phyloP scores from a whole-genome alignment of 2,329 filamentous ascomycete genomes.

The Colletotrichum falcatum region DNA sequence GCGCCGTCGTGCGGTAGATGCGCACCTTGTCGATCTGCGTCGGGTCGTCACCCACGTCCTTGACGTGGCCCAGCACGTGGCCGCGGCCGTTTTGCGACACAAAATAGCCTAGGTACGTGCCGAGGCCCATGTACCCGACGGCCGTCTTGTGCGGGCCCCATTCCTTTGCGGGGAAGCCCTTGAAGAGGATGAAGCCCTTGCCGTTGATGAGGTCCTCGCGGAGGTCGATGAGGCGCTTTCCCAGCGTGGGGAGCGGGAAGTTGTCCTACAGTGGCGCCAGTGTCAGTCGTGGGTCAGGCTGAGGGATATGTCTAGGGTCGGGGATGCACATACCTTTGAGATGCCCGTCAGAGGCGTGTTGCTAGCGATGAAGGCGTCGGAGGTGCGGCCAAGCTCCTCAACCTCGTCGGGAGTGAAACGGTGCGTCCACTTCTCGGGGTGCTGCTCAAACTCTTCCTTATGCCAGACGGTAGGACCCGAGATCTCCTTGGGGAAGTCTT shows the following conservation, averaged over 20 bases:
- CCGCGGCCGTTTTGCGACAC: slow-evolving; percentile 87
- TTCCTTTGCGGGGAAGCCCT: slow-evolving; percentile 79
- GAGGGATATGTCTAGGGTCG: not conserved
- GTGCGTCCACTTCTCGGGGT: slow-evolving; percentile 80
- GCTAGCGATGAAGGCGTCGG: slow-evolving; percentile 76
- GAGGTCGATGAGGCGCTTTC: slow-evolving; percentile 50
- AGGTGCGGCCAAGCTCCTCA: slow-evolving; percentile 72
- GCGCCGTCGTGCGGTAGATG: slow-evolving; percentile 89
- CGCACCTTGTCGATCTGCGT: slow-evolving; percentile 86
- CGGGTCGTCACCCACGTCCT: slow-evolving; percentile 86
- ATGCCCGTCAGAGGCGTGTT: slow-evolving; percentile 79
- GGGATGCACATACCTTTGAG: slow-evolving; percentile 35
- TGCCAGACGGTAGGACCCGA: slow-evolving; percentile 80
- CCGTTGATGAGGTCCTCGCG: slow-evolving; percentile 72
- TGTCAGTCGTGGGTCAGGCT: not conserved
- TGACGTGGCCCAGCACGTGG: slow-evolving; percentile 89
- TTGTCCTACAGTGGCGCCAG: slow-evolving; percentile 48
- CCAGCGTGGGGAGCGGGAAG: slow-evolving; percentile 58
- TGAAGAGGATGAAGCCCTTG: slow-evolving; percentile 92
- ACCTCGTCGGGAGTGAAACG: slow-evolving; percentile 75
- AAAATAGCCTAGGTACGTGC: slow-evolving; percentile 88
- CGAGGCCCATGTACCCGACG: slow-evolving; percentile 90
- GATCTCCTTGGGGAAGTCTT: slow-evolving; percentile 77
- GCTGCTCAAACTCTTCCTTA: slow-evolving; percentile 70
- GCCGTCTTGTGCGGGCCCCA: slow-evolving; percentile 87